Percentiles rank a stretch among this genome's conserved stretches.
phyloP scores from a whole-genome alignment of 345 rosid species.

The Psidium friedrichsthalianum region DNA sequence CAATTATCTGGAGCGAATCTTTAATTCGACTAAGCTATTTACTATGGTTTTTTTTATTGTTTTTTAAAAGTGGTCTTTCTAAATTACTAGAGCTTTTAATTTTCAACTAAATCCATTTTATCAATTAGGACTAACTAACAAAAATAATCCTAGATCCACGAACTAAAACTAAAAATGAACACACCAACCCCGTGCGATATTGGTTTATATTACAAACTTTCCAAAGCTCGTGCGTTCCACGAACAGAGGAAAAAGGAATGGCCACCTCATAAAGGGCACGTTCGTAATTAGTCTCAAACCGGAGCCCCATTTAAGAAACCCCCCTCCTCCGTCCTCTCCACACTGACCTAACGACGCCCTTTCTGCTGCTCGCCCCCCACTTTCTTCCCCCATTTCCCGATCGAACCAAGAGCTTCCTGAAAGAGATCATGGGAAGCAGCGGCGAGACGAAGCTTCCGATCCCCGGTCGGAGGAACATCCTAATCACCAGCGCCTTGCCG shows the following conservation, averaged over 20 bases:
- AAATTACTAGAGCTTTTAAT: too few species aligned
- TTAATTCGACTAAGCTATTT: too few species aligned
- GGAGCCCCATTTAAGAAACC: background rate
- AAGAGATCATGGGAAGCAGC: background rate
- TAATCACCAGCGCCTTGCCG: conserved; percentile 91
- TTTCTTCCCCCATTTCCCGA: background rate
- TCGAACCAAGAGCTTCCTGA: background rate
- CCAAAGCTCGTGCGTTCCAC: background rate
- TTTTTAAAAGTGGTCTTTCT: too few species aligned
- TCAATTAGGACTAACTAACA: too few species aligned
- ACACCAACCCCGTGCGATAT: too few species aligned
- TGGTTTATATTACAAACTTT: background rate
- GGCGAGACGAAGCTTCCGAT: conserved; percentile 50
- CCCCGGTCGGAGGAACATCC: conserved; percentile 73
- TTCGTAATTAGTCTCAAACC: background rate
- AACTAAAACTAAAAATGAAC: too few species aligned
- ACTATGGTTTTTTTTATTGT: too few species aligned
- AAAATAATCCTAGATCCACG: too few species aligned
- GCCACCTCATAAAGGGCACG: background rate
- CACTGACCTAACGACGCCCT: background rate
- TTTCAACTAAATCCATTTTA: too few species aligned
- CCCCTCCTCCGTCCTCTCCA: background rate
- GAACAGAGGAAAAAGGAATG: background rate
- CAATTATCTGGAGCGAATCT: too few species aligned
- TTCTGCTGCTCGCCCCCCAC: background rate